Base-by-base conservation (phyloP, 2,329 filamentous ascomycete genomes). In the Pseudogymnoascus sp. region DNA sequence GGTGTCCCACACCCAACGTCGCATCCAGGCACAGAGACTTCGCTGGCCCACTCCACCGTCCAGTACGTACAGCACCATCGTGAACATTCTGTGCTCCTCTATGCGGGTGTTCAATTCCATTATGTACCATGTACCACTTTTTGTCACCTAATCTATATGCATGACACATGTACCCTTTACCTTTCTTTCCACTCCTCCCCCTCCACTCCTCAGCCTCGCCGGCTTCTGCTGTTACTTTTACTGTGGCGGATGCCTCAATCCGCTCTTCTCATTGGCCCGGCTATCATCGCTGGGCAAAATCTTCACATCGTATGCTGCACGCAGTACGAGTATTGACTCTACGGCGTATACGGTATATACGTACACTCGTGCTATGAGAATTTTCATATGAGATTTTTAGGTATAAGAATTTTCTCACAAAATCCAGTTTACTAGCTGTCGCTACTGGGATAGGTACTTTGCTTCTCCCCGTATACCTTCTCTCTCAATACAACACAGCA, bases 251-350 rank as follows among this genome's bases (percentile, higher is more conserved):
- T 54, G 25, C n/a, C 28, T 12, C 47, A 33, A 33, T 33, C 47
- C 28, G 7, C 25, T 5, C 47, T 5, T 33, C 25, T 54, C 28
- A 54, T 54, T 54, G 47, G 47, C 16, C 47, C 47, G 47, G 47
- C 47, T 54, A 54, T 54, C 47, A 8, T 54, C 47, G 47, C 47
- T 54, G 47, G 47, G 47, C 47, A 54, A 54, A 54, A 28, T 41
- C 41, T 47, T 47, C 37, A 12, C 11, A n/a, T 33, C 11, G n/a
- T 54, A 33, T 33, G 25, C 43, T 50, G 43, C 41, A 28, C 22
- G 3, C 2, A 28, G 22, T 16, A 25, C 20, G 1, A 25, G 22
- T 25, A 25, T 16, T 37, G 38, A 39, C 38, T 39, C n/a, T 39
- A 1, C 35, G 11, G 35, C 12, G 11, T n/a, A 11, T 37, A 33